Percentiles rank a stretch among this genome's conserved stretches.
Conservation (phyloP, 495 filamentous ascomycete genomes). For the Penicillium coprophilum region DNA sequence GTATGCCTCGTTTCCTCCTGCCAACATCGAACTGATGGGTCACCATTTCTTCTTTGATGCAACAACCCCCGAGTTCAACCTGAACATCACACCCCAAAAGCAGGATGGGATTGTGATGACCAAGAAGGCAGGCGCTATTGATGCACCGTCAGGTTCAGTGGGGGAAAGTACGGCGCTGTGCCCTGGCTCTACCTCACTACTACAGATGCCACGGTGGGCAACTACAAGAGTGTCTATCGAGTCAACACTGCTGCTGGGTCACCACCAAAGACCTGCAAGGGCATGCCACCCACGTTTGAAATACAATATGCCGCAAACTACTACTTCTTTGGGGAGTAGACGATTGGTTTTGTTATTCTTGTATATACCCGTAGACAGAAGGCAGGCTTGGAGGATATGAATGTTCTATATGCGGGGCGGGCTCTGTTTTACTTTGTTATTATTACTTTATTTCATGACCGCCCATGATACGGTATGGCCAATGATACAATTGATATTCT, state of each 20-base stretch:
- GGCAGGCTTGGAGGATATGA: background rate
- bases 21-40: constrained; percentile 64
- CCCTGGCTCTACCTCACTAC: constrained; percentile 51
- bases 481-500: background rate
- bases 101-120: constrained; percentile 62
- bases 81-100: constrained; percentile 54
- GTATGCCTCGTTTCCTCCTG: constrained; percentile 38
- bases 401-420: background rate
- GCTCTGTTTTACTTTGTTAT: constrained; percentile 1
- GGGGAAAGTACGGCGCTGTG: constrained; percentile 65
- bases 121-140: constrained; percentile 53
- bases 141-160: constrained; percentile 59
- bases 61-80: constrained; percentile 76
- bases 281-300: constrained; percentile 58
- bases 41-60: constrained; percentile 72
- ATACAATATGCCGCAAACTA: constrained; percentile 86
- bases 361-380: constrained; percentile 2
- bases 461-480: background rate
- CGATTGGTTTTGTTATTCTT: constrained; percentile 23
- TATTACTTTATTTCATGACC: constrained; percentile 3
- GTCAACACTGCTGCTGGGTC: constrained; percentile 80
- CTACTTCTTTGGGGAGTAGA: constrained; percentile 49
- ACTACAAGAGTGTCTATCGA: constrained; percentile 76
- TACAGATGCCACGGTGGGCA: constrained; percentile 53
- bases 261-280: constrained; percentile 72